Percentiles rank a stretch among this genome's conserved stretches.
phyloP scores from a whole-genome alignment of 2,329 filamentous ascomycete species.

The Talaromyces rugulosus region DNA sequence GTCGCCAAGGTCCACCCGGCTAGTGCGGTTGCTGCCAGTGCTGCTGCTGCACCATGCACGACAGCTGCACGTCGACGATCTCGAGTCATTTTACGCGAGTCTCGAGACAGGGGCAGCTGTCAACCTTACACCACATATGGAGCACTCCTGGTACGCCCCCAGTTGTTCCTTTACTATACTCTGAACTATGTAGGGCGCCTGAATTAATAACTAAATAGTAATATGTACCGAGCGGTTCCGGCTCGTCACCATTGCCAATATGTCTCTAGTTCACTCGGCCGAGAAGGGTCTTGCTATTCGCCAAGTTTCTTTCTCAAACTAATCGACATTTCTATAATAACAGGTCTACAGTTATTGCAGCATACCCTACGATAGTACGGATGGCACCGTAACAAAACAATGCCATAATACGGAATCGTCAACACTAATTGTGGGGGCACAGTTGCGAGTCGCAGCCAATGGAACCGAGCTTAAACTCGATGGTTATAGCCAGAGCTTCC shows the following conservation, averaged over 20 bases:
- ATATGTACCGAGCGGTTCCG: neutral
- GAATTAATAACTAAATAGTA: neutral
- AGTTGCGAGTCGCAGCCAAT: neutral
- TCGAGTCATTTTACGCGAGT: neutral
- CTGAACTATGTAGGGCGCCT: neutral
- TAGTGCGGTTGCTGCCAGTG: neutral
- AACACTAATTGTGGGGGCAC: neutral
- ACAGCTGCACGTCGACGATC: neutral
- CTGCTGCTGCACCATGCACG: neutral
- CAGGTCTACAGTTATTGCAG: neutral
- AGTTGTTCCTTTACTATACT: neutral
- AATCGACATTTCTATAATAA: neutral
- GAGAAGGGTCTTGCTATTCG: neutral
- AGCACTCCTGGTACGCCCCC: neutral
- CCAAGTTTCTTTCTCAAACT: neutral
- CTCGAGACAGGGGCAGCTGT: neutral
- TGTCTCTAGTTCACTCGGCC: neutral
- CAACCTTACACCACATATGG: neutral
- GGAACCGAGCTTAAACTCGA: neutral
- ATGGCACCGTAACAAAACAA: neutral
- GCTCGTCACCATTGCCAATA: neutral
- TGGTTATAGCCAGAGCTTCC: too few relatives aligned
- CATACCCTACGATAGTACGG: neutral
- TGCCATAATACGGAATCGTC: neutral
- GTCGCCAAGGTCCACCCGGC: neutral